These are phyloP conservation scores for Talaromyces funiculosus DNA, from an alignment of 2,329 filamentous ascomycete species.

Conservation along the genomic window DNA sequence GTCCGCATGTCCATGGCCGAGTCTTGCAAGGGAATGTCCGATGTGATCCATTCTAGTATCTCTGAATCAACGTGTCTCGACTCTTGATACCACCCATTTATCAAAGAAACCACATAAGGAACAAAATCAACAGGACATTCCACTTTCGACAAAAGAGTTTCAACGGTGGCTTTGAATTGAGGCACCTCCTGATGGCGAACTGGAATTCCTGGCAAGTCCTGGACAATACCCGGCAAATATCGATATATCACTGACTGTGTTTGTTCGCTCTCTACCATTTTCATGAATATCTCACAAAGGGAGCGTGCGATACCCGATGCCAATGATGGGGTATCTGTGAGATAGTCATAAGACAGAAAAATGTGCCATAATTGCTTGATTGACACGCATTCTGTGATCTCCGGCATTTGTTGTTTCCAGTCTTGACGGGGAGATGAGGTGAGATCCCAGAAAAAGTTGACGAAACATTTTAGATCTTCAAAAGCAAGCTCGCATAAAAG, in stretches of 20 bases:
- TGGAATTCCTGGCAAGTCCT: slow-evolving; percentile 32
- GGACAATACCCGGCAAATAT: slow-evolving; percentile 19
- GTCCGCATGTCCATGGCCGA: slow-evolving; percentile 29
- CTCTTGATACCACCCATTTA: slow-evolving; percentile 18
- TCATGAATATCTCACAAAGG: slow-evolving; percentile 21
- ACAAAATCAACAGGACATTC: slow-evolving; percentile 21
- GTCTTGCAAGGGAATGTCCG: slow-evolving; percentile 28
- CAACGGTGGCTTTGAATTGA: slow-evolving; percentile 31
- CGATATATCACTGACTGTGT: not conserved
- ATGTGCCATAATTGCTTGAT: slow-evolving; percentile 35
- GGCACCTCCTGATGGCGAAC: slow-evolving; percentile 32
- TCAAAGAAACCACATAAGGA: slow-evolving; percentile 32
- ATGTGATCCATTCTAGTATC: slow-evolving; percentile 32
- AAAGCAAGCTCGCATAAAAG: slow-evolving; percentile 26
- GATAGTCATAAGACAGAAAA: slow-evolving; percentile 36
- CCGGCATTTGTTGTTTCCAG: not conserved
- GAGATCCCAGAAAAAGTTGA: slow-evolving; percentile 29
- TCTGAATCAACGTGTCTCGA: slow-evolving; percentile 23
- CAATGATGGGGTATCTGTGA: slow-evolving; percentile 29
- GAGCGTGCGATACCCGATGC: slow-evolving; percentile 31
- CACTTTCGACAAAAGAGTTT: slow-evolving; percentile 27
- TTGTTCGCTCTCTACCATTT: not conserved
- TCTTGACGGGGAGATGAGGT: slow-evolving; percentile 15
- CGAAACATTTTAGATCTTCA: slow-evolving; percentile 27
- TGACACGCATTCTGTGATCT: slow-evolving; percentile 19